These are phyloP conservation scores for Luffa aegyptiaca DNA, from an alignment of 306 rosid genomes.

Conservation along the genomic window DNA sequence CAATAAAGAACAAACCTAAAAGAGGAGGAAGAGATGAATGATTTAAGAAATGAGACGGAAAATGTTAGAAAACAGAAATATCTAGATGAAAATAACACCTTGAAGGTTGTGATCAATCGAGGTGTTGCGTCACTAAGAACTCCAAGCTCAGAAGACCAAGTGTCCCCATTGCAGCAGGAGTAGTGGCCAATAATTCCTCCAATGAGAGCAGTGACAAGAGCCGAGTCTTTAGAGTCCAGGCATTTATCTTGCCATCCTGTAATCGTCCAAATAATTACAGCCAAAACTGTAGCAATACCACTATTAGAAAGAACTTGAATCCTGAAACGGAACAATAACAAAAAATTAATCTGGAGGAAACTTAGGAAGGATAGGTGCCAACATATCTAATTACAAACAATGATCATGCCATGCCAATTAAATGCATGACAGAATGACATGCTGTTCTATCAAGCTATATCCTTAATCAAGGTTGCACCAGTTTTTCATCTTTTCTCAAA, in stretches of 20 bases:
- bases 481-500: not conserved
- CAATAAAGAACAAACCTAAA: not conserved
- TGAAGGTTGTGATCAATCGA: slow-evolving; percentile 73
- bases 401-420: not conserved
- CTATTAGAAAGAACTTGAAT: slow-evolving; percentile 74
- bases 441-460: not conserved
- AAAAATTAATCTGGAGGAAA: not conserved
- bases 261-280: slow-evolving; percentile 40
- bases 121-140: slow-evolving; percentile 73
- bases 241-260: slow-evolving; percentile 54
- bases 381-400: not conserved
- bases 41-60: not conserved
- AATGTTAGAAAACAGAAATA: slow-evolving; percentile 8
- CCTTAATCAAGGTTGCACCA: not conserved
- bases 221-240: slow-evolving; percentile 58
- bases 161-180: slow-evolving; percentile 89
- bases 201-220: slow-evolving; percentile 53
- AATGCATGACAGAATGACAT: not conserved
- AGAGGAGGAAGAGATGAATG: not conserved
- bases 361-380: not conserved
- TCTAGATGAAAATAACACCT: slow-evolving; percentile 29
- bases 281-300: slow-evolving; percentile 62
- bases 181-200: slow-evolving; percentile 87
- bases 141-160: slow-evolving; percentile 97
- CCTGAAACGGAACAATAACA: slow-evolving; percentile 29